Evolutionary conservation across 768 basidiomycete species (phyloP).

Genomic region (Trametes cinnabarina): DNA sequence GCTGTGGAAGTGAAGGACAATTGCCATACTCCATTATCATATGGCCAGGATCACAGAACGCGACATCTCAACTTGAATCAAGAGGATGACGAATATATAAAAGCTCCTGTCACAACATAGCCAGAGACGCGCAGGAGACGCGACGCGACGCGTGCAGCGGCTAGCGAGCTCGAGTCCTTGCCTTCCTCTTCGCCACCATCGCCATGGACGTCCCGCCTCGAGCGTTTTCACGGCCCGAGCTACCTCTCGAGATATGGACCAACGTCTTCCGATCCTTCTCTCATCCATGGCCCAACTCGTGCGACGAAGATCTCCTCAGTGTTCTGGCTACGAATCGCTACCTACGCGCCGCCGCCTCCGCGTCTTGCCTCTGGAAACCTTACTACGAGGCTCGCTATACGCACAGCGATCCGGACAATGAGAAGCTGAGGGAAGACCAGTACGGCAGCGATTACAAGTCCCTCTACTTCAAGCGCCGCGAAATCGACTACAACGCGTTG

Average conservation of each 20-base stretch:
- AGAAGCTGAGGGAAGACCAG: constrained; percentile 33
- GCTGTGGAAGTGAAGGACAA: too few relatives aligned
- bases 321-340: constrained; percentile 40
- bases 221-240: not conserved
- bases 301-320: constrained; percentile 36
- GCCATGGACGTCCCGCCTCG: not conserved
- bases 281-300: constrained; percentile 16
- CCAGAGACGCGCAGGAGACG: not conserved
- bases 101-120: not conserved
- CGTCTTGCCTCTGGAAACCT: constrained; percentile 47
- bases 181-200: not conserved
- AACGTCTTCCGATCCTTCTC: constrained; percentile 37
- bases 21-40: too few relatives aligned
- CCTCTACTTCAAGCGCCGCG: constrained; percentile 45
- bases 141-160: not conserved
- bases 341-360: constrained; percentile 44
- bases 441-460: constrained; percentile 43
- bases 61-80: too few relatives aligned
- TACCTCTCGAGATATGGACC: constrained; percentile 38
- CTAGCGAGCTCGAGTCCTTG: not conserved
- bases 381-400: constrained; percentile 52
- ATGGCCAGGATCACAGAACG: too few relatives aligned
- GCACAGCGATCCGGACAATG: constrained; percentile 37
- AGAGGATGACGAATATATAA: too few relatives aligned
- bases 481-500: constrained; percentile 43